Evolutionary conservation across 352 stramenopile genomes (phyloP).

Genomic region (Pythium folliculosum): DNA sequence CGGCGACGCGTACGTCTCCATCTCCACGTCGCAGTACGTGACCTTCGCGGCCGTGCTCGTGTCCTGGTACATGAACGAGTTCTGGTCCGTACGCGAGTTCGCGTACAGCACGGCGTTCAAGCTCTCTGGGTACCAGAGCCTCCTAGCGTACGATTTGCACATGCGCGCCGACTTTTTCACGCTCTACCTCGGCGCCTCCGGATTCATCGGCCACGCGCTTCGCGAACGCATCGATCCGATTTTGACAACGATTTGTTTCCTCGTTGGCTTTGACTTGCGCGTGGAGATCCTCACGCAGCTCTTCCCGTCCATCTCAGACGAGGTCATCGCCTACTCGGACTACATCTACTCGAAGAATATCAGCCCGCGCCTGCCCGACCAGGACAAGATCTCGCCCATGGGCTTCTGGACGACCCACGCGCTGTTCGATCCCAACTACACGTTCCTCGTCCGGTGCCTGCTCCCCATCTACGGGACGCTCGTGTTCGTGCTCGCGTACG

Average conservation of each 20-base stretch:
- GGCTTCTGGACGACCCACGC: constrained; percentile 12
- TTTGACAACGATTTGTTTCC: constrained; percentile 21
- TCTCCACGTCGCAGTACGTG: constrained; percentile 14
- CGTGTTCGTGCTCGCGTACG: constrained; percentile 23
- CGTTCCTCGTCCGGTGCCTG: constrained; percentile 1
- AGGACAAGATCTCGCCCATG: constrained; percentile 35
- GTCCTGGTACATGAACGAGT: constrained; percentile 31
- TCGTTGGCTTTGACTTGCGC: constrained; percentile 24
- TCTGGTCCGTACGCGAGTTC: constrained; percentile 24
- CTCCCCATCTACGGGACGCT: constrained; percentile 19
- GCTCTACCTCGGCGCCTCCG: constrained; percentile 28
- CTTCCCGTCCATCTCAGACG: neutral
- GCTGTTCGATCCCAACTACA: neutral
- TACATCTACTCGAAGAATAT: constrained; percentile 5
- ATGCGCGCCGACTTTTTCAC: constrained; percentile 29
- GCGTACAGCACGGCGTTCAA: constrained; percentile 7
- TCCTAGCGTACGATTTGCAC: constrained; percentile 14
- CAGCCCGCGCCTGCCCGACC: neutral
- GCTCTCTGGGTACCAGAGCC: neutral
- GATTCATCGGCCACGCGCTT: constrained; percentile 21
- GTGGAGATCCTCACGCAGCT: constrained; percentile 9
- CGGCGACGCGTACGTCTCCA: constrained; percentile 27
- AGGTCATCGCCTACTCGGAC: constrained; percentile 1
- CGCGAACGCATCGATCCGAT: constrained; percentile 33
- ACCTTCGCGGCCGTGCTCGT: constrained; percentile 1